Evolutionary conservation across 2,329 filamentous ascomycete genomes (phyloP).

Genomic region (Plectosphaerella cucumerina): DNA sequence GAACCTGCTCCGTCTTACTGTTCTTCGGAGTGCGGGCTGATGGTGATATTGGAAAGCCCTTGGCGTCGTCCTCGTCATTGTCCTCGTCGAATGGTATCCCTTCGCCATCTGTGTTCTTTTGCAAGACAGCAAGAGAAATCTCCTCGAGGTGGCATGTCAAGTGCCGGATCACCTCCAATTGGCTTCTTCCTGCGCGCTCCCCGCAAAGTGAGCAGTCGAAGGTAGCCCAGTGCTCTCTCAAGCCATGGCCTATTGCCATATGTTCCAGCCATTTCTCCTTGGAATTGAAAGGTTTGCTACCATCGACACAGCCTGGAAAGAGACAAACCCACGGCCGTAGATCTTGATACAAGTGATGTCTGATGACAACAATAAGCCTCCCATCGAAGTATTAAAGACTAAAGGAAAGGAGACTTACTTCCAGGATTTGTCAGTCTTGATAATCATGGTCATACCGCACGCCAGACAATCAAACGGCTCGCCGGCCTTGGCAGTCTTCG

Average conservation of each 20-base stretch:
- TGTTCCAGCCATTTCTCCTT: constrained; percentile 1
- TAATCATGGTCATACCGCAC: background rate
- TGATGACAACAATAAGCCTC: no score
- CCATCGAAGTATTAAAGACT: background rate
- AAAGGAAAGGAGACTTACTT: background rate
- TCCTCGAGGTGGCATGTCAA: constrained; percentile 3
- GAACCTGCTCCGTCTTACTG: no score
- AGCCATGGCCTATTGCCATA: background rate
- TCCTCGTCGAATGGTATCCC: no score
- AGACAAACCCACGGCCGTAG: constrained; percentile 3
- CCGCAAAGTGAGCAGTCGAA: background rate
- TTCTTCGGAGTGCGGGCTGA: no score
- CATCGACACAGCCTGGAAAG: background rate
- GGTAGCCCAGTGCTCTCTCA: background rate
- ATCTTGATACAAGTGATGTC: constrained; percentile 2
- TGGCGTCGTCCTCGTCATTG: no score
- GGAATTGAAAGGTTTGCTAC: background rate
- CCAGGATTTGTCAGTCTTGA: background rate
- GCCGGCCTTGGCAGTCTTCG: background rate
- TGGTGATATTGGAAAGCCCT: no score
- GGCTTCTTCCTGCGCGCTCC: background rate
- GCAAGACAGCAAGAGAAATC: constrained; percentile 3
- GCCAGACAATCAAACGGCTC: background rate
- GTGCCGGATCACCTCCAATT: constrained; percentile 1
- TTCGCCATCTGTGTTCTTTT: no score